Evolutionary conservation across 108 stramenopile species (phyloP).

Genomic region (Aureococcus anophagefferens): DNA sequence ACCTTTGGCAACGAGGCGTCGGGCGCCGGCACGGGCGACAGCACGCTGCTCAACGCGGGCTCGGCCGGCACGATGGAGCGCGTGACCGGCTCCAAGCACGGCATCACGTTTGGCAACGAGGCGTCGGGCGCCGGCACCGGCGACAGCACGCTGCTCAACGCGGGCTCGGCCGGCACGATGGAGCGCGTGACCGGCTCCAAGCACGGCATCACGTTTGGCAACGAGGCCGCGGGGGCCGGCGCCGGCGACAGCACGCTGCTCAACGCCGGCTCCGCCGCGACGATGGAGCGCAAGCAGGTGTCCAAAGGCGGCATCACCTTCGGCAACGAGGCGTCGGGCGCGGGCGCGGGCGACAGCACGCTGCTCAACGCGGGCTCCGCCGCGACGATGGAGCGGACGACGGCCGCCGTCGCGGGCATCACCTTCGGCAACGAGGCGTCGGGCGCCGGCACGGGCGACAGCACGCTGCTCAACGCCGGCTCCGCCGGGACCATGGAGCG

Average conservation of each 20-base stretch:
- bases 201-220: neutral
- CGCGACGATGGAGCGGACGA: neutral
- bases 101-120: constrained; percentile 1
- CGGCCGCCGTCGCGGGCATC: neutral
- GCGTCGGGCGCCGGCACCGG: neutral
- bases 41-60: constrained; percentile 1
- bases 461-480: neutral
- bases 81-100: too few relatives aligned
- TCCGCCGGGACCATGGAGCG: neutral
- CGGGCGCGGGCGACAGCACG: neutral
- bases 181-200: neutral
- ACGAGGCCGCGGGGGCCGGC: neutral
- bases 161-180: neutral
- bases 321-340: neutral
- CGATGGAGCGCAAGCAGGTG: neutral
- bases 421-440: constrained; percentile 1
- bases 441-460: neutral
- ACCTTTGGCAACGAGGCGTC: neutral
- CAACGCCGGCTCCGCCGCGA: neutral
- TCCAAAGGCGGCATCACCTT: neutral
- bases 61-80: neutral
- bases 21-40: neutral
- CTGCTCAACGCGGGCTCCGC: neutral
- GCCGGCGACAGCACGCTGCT: neutral
- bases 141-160: neutral